Evolutionary conservation across 164 flowering plant species (phyloP), one percentile per base, ranked within the genome.

Genomic region (Akebia trifoliata): DNA sequence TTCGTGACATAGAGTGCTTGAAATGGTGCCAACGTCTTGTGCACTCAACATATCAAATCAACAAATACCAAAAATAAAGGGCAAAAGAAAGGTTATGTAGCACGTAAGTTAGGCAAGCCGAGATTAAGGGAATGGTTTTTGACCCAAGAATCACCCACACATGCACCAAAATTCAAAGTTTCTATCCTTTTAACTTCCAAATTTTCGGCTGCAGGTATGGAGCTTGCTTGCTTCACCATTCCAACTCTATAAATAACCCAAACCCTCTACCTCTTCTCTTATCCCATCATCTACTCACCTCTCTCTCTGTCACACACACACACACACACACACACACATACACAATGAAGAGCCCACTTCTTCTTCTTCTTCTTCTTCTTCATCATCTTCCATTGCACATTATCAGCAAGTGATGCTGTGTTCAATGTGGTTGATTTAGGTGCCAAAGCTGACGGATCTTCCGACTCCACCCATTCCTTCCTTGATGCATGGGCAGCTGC

Each of bases 401-500:
- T 7, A 8, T 20, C 12, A 44, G 24, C 12, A 7, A 6, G 26
- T 20, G 9, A 2, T 21, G 3, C 3, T 44, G 59, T 43, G 17
- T 60, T 50, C 58, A 60, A 70, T 37, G 61, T 76, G 8, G 46
- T 54, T 8, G 18, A 49, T 15, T 63, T 62, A 11, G 80, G 80
- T 9, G 80, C 80, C n/a, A 68, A 44, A 12, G 42, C 70, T 1
- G 63, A 71, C 18, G 80, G 77, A 2, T 62, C 6, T 25, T 56
- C 63, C 1, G 80, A 76, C 36, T 50, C 67, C 21, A 57, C 67
- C 37, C 29, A 56, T 4, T 45, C 73, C 1, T 71, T 73, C 57
- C 60, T 73, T 6, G 50, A 44, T 11, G 77, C 80, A 36, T 76
- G 80, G 80, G 14, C 22, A 1, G 42, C 65, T 0, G 76, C 80